phyloP scores from a whole-genome alignment of 2,329 filamentous ascomycete genomes.

The Tolypocladium sp. region DNA sequence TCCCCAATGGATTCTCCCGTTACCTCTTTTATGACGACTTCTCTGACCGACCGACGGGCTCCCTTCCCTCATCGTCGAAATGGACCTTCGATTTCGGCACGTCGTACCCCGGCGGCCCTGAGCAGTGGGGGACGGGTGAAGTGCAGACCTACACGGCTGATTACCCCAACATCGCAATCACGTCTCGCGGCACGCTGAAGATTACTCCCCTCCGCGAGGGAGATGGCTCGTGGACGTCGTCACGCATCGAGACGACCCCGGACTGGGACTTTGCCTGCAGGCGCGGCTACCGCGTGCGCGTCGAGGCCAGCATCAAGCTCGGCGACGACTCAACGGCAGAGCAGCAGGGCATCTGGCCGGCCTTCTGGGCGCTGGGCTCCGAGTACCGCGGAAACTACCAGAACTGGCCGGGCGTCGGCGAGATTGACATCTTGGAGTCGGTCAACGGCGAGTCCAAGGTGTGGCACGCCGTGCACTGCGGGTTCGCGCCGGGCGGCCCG shows the following conservation, averaged over 20 bases:
- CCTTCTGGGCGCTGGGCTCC: constrained; percentile 35
- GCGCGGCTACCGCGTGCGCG: constrained; percentile 22
- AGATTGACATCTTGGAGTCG: constrained; percentile 36
- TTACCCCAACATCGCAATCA: constrained; percentile 29
- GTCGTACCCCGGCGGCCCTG: constrained; percentile 32
- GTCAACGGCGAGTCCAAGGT: constrained; percentile 26
- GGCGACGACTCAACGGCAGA: constrained; percentile 13
- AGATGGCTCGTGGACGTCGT: constrained; percentile 30
- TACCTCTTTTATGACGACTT: constrained; percentile 21
- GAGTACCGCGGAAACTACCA: constrained; percentile 25
- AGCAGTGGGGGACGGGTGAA: constrained; percentile 40
- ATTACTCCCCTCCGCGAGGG: constrained; percentile 21
- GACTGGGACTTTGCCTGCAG: constrained; percentile 24
- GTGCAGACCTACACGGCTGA: constrained; percentile 34
- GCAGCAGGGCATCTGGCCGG: constrained; percentile 35
- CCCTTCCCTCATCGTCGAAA: constrained; percentile 25
- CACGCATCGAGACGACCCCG: constrained; percentile 29
- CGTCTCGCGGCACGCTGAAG: constrained; percentile 22
- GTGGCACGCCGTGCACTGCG: constrained; percentile 33
- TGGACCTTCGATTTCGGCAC: constrained; percentile 37
- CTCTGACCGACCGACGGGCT: not conserved
- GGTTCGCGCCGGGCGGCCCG: constrained; percentile 24
- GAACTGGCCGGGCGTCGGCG: constrained; percentile 32
- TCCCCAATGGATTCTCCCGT: constrained; percentile 10
- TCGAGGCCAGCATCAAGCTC: constrained; percentile 29